Evolutionary conservation across 2,329 filamentous ascomycete genomes (phyloP), one percentile per base, ranked within the genome.

Genomic region (Monosporascus ibericus): DNA sequence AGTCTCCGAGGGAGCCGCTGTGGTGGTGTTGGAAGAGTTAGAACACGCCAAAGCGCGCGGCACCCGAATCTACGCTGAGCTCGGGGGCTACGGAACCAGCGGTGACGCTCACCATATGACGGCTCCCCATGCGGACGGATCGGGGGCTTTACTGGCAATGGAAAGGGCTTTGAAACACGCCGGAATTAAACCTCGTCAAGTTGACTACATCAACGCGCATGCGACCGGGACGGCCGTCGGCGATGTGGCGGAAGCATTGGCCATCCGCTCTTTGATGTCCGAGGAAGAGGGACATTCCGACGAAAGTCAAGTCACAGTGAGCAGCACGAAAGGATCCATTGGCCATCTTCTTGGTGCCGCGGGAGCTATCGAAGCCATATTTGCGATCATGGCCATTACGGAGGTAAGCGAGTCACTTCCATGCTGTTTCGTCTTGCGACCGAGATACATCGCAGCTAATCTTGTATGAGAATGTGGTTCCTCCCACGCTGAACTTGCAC

Each of bases 151-250:
- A 30, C 75, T 88, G 47, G 88, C 92, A 3, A 99, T 99, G 94
- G 87, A 81, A 66, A 83, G 83, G 58, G 92, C 92, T 0, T 71
- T 99, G 54, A 84, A 79, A 61, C 82, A 88, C 64, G 90, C 91
- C 0, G 71, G 77, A 1, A 65, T 95, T 38, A 76, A 76, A 49
- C 92, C 94, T 0, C 71, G 71, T 1, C 73, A 84, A 40, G 84
- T 99, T 5, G 89, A 92, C 68, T 99, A 99, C 68, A 81, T 99
- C 65, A 99, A 97, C 64, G 94, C 94, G 1, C 94, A 99, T 66
- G 94, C 92, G 1, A 99, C 94, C 1, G 89, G 88, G 22, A 99
- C 92, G 0, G 70, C 78, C 6, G 78, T 97, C 2, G 94, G 94
- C 1, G 94, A 99, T 71, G 80, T 82, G 22, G 92, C 94, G 1